Evolutionary conservation across 2,329 filamentous ascomycete genomes (phyloP), one percentile per base, ranked within the genome.

Genomic region (Alternaria conjuncta): DNA sequence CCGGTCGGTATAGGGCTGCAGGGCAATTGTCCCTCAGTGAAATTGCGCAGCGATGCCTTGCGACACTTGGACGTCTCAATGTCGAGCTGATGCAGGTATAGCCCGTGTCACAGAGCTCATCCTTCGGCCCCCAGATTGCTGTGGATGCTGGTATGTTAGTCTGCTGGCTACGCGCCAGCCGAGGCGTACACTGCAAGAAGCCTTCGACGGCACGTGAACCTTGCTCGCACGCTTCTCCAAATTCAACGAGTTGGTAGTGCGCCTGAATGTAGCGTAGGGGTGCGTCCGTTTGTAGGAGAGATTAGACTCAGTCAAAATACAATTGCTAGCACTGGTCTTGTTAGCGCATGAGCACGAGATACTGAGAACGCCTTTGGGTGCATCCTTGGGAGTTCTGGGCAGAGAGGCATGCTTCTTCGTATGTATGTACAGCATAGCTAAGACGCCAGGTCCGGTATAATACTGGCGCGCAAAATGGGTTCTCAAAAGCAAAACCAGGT

Each of bases 401-500:
- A 23, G 5, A 21, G 1, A 18, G 9, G 1, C 3, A 9, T 41
- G 20, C 28, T 53, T 41, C 18, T 21, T 23, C 36, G 49, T 53
- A 25, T 11, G 10, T 32, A 8, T 53, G 15, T 5, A 32, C 25
- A 11, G 30, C 28, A 53, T 23, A 8, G 49, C 49, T 28, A 53
- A 8, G 3, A 53, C 28, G 5, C 18, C n/a, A 30, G 28, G 28
- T 2, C 5, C 12, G 7, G 3, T 26, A 26, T 26, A 8, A 26
- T 26, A 26, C 26, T 26, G 26, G 26, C 26, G 26, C 47, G 47
- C 23, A 21, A 26, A 15, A 9, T 54, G 51, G 21, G 32, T 15
- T 12, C 44, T 57, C 43, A 75, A 55, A 75, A 75, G 54, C 73
- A 75, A 43, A 75, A 71, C 73, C 73, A 75, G 0, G 71, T 74